Conservation (phyloP, 1,284 basidiomycete species). For the Cutaneotrichosporon dermatis region DNA sequence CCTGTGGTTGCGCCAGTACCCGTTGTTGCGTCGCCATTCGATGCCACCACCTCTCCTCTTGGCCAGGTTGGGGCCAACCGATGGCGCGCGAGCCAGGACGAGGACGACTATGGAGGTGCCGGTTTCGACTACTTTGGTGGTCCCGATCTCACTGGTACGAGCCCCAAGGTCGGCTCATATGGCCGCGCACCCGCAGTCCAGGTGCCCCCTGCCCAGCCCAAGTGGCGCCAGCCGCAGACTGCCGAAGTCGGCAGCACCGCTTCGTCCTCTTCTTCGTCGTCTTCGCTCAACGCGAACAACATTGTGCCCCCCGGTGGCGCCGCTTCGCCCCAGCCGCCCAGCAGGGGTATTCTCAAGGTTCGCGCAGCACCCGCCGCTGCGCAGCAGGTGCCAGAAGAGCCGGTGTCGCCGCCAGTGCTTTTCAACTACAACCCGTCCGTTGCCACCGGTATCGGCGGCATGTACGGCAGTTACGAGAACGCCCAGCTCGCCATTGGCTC, state of each 20-base stretch:
- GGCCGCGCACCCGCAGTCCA: constrained; percentile 32
- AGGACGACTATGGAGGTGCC: constrained; percentile 52
- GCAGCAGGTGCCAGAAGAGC: constrained; percentile 13
- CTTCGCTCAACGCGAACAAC: constrained; percentile 23
- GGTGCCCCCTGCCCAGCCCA: constrained; percentile 41
- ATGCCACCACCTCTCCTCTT: constrained; percentile 41
- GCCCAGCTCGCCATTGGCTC: constrained; percentile 24
- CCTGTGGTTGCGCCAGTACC: background rate
- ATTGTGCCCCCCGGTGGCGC: background rate
- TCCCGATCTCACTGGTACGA: constrained; percentile 50
- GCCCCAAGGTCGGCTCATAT: constrained; percentile 13
- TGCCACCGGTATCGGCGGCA: constrained; percentile 47
- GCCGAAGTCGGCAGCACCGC: constrained; percentile 8
- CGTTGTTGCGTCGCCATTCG: constrained; percentile 20
- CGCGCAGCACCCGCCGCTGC: constrained; percentile 21
- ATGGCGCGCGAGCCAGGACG: constrained; percentile 36
- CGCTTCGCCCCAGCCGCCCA: constrained; percentile 23
- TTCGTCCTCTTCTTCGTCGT: constrained; percentile 24
- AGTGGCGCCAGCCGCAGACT: constrained; percentile 44
- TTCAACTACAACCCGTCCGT: constrained; percentile 50
- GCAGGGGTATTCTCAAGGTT: constrained; percentile 45
- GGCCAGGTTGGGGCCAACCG: constrained; percentile 36
- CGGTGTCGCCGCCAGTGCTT: constrained; percentile 30
- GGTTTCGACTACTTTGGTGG: constrained; percentile 62
- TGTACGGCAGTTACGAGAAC: constrained; percentile 29